Conservation (phyloP, 2,329 filamentous ascomycete genomes). For the Neonectria neomacrospora region DNA sequence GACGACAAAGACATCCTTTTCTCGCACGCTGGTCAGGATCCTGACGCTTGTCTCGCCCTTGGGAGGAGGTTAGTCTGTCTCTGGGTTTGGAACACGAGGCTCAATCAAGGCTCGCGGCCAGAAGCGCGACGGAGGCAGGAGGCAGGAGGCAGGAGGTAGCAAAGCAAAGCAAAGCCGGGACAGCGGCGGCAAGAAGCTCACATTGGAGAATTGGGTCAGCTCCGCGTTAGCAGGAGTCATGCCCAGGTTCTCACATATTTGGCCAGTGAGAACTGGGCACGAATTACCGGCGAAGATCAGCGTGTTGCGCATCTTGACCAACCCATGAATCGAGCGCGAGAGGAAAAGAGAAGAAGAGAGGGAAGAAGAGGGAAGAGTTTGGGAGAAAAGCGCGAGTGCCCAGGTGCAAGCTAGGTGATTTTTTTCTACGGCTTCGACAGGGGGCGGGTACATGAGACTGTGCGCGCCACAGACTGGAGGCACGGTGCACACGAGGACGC, state of each 20-base stretch:
- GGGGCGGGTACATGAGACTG: constrained; percentile 26
- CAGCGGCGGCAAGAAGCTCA: constrained; percentile 54
- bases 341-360: constrained; percentile 39
- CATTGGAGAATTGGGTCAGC: constrained; percentile 77
- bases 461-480: not conserved
- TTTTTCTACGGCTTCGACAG: constrained; percentile 30
- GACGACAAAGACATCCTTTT: constrained; percentile 98
- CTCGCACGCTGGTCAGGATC: constrained; percentile 82
- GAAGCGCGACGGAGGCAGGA: not conserved
- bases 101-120: constrained; percentile 9
- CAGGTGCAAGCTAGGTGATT: constrained; percentile 41
- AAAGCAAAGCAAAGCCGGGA: constrained; percentile 25
- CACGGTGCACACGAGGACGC: constrained; percentile 16
- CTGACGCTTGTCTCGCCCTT: constrained; percentile 77
- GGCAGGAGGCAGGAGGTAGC: not conserved
- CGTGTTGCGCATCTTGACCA: constrained; percentile 69
- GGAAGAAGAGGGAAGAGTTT: constrained; percentile 37
- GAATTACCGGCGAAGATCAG: constrained; percentile 76
- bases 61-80: constrained; percentile 35
- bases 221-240: constrained; percentile 73
- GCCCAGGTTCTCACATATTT: constrained; percentile 76
- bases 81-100: constrained; percentile 1
- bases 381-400: constrained; percentile 32
- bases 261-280: constrained; percentile 70
- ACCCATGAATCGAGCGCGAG: constrained; percentile 40